Percentiles rank a stretch among this genome's conserved stretches.
Conservation (phyloP, 1,139 yeast genomes). For the Magnusiomyces suaveolens region DNA sequence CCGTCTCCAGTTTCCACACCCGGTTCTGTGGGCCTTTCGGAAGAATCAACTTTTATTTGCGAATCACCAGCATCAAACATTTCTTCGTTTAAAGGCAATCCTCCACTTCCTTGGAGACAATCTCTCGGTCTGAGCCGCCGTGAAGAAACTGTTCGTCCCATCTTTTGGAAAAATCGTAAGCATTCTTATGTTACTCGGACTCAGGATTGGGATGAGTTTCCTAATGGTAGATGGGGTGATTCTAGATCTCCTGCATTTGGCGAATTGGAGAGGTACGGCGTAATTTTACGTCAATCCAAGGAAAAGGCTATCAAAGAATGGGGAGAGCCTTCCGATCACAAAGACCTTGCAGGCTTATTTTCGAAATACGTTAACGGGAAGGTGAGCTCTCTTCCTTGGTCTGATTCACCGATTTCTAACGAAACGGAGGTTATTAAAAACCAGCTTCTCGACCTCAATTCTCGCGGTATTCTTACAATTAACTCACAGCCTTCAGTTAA, state of each 20-base stretch:
- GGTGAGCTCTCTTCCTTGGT: slow-evolving; percentile 81
- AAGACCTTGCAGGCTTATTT: slow-evolving; percentile 55
- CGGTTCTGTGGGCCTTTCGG: slow-evolving; percentile 16
- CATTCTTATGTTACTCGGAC: slow-evolving; percentile 85
- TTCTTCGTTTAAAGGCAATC: slow-evolving; percentile 15
- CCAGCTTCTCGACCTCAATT: slow-evolving; percentile 53
- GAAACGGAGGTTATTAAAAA: slow-evolving; percentile 61
- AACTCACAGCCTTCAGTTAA: slow-evolving; percentile 94
- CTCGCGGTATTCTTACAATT: slow-evolving; percentile 63
- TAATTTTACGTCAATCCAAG: slow-evolving; percentile 46
- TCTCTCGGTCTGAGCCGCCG: slow-evolving; percentile 74
- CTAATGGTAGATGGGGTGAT: slow-evolving; percentile 94
- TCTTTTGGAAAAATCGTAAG: slow-evolving; percentile 92
- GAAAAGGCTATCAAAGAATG: slow-evolving; percentile 71
- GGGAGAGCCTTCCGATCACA: slow-evolving; percentile 62
- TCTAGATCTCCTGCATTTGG: slow-evolving; percentile 91
- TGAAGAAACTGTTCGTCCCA: slow-evolving; percentile 82
- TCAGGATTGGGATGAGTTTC: slow-evolving; percentile 90
- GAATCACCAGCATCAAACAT: slow-evolving; percentile 20
- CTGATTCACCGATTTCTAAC: slow-evolving; percentile 74
- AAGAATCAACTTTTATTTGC: slow-evolving; percentile 33
- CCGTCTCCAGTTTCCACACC: slow-evolving; percentile 19
- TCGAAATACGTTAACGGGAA: slow-evolving; percentile 59
- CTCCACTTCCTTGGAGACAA: slow-evolving; percentile 74
- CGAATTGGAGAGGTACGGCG: slow-evolving; percentile 55